Evolutionary conservation across 2,329 filamentous ascomycete genomes (phyloP), one percentile per base, ranked within the genome.

Genomic region (Cytospora paraplurivora): DNA sequence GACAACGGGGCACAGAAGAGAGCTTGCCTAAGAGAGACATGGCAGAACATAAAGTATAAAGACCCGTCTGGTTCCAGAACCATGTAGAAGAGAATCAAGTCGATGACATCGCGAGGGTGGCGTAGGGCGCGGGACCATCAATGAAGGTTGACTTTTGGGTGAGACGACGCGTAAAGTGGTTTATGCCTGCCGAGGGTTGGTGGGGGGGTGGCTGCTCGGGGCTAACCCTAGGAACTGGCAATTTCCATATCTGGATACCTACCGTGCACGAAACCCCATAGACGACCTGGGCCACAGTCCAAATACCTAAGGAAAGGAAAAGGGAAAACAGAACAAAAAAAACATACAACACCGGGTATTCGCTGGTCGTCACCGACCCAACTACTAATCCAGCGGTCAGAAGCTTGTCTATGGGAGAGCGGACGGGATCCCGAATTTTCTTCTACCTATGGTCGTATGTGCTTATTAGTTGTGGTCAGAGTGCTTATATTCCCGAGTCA

Each of bases 141-240:
- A 21, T 17, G 44, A 19, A 47, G 19, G 17, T 44, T 4, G 41
- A 44, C 15, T 41, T n/a, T 56, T 21, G 15, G 15, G 50, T 19
- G 13, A 19, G 35, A 34, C 52, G 63, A 63, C 63, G 63, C 63
- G 63, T 63, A 63, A 53, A 63, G 63, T 66, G 63, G 41, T 37
- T 56, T 58, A 44, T 55, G 61, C 59, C 63, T 62, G 49, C 33
- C 50, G 38, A 38, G 37, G 49, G 4, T 44, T 44, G 17, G 41
- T 15, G 15, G 38, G 38, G 3, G 38, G 38, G 41, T 13, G 38
- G 15, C 6, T 17, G 41, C 17, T 44, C 1, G 17, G 27, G 27
- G 17, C 41, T 44, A 44, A 44, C 15, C 41, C 41, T 44, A n/a
- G 41, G 41, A n/a, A n/a, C 10, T 10, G 41, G 41, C 17, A 44